Evolutionary conservation across 2,329 filamentous ascomycete genomes (phyloP).

Genomic region (Talaromyces pinophilus): DNA sequence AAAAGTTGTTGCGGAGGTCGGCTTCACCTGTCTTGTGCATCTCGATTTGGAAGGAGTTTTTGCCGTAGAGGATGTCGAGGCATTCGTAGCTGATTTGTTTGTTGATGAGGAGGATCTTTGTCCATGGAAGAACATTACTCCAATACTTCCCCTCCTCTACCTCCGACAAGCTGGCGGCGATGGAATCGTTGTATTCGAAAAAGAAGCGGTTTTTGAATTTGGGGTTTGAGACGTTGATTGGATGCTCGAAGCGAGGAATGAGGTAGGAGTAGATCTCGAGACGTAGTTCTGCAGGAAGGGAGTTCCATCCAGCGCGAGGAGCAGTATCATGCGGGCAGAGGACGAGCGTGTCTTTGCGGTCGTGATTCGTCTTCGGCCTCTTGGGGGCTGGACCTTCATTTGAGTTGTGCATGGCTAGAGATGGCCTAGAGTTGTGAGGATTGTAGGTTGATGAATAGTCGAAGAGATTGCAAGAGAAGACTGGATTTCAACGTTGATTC

Average conservation of each 20-base stretch:
- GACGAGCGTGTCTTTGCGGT: background rate
- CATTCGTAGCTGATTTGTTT: slow-evolving; percentile 7
- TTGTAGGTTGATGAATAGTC: background rate
- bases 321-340: background rate
- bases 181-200: background rate
- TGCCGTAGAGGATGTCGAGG: slow-evolving; percentile 3
- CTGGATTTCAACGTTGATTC: background rate
- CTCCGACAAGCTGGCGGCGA: too few species aligned
- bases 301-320: background rate
- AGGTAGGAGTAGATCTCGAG: background rate
- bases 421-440: background rate
- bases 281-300: background rate
- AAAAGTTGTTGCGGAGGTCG: background rate
- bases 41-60: background rate
- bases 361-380: background rate
- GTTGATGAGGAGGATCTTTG: background rate
- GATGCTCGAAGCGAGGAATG: background rate
- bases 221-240: background rate
- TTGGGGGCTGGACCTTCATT: background rate
- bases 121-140: background rate
- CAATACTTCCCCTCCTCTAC: background rate
- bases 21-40: background rate
- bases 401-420: background rate
- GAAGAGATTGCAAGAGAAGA: background rate
- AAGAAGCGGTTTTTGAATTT: background rate